Conservation (phyloP, 2,329 filamentous ascomycete genomes). For the Penicillium fuscoglaucum region DNA sequence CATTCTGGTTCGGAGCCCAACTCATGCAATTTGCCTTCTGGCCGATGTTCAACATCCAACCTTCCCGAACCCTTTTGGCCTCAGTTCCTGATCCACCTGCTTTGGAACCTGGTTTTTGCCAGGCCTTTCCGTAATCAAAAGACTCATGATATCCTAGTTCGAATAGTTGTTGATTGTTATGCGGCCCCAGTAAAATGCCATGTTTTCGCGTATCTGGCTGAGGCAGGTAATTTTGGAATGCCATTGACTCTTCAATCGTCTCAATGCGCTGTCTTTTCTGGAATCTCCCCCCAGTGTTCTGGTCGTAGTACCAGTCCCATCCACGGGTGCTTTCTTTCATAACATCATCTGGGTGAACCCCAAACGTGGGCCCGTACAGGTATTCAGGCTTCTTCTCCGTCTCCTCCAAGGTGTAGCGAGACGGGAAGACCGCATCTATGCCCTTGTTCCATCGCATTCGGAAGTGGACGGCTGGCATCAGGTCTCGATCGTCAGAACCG, state of each 20-base stretch:
- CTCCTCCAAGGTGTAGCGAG: conserved; percentile 39
- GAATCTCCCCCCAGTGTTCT: conserved; percentile 45
- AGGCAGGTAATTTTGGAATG: conserved; percentile 45
- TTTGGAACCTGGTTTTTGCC: conserved; percentile 29
- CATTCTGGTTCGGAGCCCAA: conserved; percentile 49
- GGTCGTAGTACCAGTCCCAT: conserved; percentile 56
- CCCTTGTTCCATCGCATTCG: conserved; percentile 52
- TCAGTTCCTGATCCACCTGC: conserved; percentile 10
- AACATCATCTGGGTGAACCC: conserved; percentile 42
- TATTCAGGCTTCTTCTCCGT: conserved; percentile 33
- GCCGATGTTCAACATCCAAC: conserved; percentile 60
- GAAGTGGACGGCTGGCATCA: conserved; percentile 49
- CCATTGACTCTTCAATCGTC: conserved; percentile 40
- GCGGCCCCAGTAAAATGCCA: conserved; percentile 54
- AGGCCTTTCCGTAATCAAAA: conserved; percentile 50
- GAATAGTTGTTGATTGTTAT: conserved; percentile 46
- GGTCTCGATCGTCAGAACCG: conserved; percentile 52
- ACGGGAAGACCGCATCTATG: conserved; percentile 54
- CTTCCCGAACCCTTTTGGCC: conserved; percentile 37
- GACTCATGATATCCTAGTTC: conserved; percentile 44
- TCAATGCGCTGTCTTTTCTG: conserved; percentile 42
- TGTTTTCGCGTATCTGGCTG: conserved; percentile 32
- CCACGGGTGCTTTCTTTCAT: conserved; percentile 48
- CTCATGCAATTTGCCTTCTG: conserved; percentile 52
- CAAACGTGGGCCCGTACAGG: conserved; percentile 47